Conservation (phyloP, 352 stramenopile species). For the Pythium plurisporium region DNA sequence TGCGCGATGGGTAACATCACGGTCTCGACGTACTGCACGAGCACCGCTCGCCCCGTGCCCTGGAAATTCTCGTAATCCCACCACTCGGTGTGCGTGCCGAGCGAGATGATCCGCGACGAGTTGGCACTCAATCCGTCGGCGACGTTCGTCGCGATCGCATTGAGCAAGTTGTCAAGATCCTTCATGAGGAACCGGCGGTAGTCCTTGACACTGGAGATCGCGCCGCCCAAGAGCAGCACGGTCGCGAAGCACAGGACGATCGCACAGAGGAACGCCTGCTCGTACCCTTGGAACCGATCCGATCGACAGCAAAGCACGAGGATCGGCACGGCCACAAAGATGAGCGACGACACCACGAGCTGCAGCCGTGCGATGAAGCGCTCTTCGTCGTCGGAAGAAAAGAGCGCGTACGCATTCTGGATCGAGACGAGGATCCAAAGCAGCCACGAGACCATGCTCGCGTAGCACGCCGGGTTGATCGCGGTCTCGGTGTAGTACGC, state of each 20-base stretch:
- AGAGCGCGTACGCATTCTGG: conserved; percentile 36
- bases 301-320: conserved; percentile 50
- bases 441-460: conserved; percentile 51
- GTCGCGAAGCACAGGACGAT: conserved; percentile 70
- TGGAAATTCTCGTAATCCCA: conserved; percentile 65
- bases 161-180: conserved; percentile 46
- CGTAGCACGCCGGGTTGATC: conserved; percentile 55
- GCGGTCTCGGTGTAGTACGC: conserved; percentile 75
- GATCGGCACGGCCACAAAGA: conserved; percentile 57
- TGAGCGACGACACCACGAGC: conserved; percentile 43
- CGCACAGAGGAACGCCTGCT: conserved; percentile 53
- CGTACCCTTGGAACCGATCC: conserved; percentile 46
- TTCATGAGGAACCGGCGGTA: conserved; percentile 47
- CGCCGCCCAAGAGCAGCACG: conserved; percentile 40
- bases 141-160: conserved; percentile 25
- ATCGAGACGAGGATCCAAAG: conserved; percentile 48
- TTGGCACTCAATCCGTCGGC: conserved; percentile 2
- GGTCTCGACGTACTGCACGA: conserved; percentile 49
- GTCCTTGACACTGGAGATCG: conserved; percentile 34
- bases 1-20: conserved; percentile 64
- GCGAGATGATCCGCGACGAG: conserved; percentile 16
- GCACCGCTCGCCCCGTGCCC: conserved; percentile 34
- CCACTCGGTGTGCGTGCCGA: conserved; percentile 35
- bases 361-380: conserved; percentile 24
- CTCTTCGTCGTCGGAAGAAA: conserved; percentile 35